Percentiles rank a stretch among this genome's conserved stretches.
phyloP scores from a whole-genome alignment of 495 filamentous ascomycete genomes.

The Thermochaetoides thermophila region DNA sequence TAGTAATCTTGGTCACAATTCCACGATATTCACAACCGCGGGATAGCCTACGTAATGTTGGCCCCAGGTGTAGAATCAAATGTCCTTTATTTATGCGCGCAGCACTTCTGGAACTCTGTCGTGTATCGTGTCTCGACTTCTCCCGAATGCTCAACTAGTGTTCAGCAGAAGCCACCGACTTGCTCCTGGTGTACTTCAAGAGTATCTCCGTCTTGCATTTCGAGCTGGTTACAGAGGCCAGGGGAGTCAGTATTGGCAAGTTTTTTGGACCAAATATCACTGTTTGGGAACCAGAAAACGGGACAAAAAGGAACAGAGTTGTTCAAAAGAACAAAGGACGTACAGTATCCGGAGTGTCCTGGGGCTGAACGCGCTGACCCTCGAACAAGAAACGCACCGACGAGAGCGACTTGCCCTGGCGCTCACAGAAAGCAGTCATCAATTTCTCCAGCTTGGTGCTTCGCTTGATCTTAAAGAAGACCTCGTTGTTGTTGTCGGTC shows the following conservation, averaged over 20 bases:
- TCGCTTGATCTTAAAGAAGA: constrained; percentile 99
- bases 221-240: constrained; percentile 54
- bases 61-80: too few relatives aligned
- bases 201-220: constrained; percentile 93
- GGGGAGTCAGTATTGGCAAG: too few relatives aligned
- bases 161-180: constrained; percentile 55
- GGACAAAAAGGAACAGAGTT: constrained; percentile 12
- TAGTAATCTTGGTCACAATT: too few relatives aligned
- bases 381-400: constrained; percentile 94
- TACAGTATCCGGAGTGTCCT: constrained; percentile 85
- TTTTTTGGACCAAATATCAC: too few relatives aligned
- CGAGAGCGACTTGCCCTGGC: constrained; percentile 73
- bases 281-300: background rate
- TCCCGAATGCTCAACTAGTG: background rate
- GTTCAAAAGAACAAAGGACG: too few relatives aligned
- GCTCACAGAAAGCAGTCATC: constrained; percentile 97
- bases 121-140: background rate
- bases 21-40: too few relatives aligned
- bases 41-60: too few relatives aligned
- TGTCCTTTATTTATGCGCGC: too few relatives aligned
- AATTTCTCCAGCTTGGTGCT: constrained; percentile 91
- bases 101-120: too few relatives aligned
- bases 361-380: constrained; percentile 73
- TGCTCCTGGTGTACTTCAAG: constrained; percentile 98
- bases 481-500: constrained; percentile 99